Percentiles rank a stretch among this genome's conserved stretches.
phyloP scores from a whole-genome alignment of 805 yeast genomes.

The Pichia kluyveri region DNA sequence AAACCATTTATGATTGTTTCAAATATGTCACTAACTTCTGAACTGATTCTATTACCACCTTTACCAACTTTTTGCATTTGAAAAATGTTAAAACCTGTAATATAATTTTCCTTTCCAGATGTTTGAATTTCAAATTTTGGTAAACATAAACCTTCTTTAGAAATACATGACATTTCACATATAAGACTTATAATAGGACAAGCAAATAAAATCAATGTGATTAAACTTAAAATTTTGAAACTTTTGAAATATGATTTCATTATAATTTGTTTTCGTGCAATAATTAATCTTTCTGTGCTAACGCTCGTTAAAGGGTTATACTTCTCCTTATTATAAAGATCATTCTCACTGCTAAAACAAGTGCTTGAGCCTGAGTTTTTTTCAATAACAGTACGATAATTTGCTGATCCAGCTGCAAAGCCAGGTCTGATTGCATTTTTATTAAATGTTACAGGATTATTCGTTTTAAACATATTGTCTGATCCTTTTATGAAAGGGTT shows the following conservation, averaged over 20 bases:
- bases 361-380: not conserved
- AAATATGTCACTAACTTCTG: not conserved
- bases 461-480: not conserved
- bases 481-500: not conserved
- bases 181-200: conserved; percentile 17
- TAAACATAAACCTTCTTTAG: conserved; percentile 24
- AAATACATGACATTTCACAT: conserved; percentile 26
- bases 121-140: conserved; percentile 35
- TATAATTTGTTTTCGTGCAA: conserved; percentile 3
- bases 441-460: not conserved
- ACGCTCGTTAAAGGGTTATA: not conserved
- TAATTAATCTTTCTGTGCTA: conserved; percentile 1
- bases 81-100: not conserved
- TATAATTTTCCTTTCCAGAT: not conserved
- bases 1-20: not conserved
- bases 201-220: conserved; percentile 18
- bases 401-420: not conserved
- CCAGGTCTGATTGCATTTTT: not conserved
- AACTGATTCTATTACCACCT: not conserved
- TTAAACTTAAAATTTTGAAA: conserved; percentile 14
- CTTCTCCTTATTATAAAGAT: not conserved
- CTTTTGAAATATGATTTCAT: conserved; percentile 16
- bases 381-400: not conserved
- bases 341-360: not conserved
- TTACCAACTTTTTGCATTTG: not conserved